A percentile compares a stretch with the other conserved stretches of the same genome.
Evolutionary conservation across 2,329 filamentous ascomycete species (phyloP).

Genomic region (Raffaelea ambrosiae): DNA sequence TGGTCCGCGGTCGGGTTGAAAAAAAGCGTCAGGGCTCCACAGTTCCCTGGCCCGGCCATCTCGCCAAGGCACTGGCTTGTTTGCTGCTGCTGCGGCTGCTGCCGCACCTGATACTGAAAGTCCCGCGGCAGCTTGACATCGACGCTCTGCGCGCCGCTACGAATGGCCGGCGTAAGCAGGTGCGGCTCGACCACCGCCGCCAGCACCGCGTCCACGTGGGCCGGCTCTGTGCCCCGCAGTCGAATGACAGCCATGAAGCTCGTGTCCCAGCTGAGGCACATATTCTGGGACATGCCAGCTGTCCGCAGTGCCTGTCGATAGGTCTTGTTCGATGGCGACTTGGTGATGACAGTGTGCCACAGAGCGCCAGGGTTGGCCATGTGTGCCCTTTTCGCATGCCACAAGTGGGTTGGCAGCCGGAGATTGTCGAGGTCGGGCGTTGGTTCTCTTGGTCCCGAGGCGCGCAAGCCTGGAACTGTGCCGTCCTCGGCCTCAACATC

Average conservation of each 20-base stretch:
- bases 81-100: background rate
- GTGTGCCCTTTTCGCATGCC: slow-evolving; percentile 82
- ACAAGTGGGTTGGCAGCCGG: slow-evolving; percentile 91
- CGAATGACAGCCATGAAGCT: slow-evolving; percentile 88
- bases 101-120: slow-evolving; percentile 9
- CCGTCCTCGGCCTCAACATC: too few relatives aligned
- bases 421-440: slow-evolving; percentile 79
- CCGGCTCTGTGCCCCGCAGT: slow-evolving; percentile 50
- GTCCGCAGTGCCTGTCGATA: slow-evolving; percentile 83
- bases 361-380: slow-evolving; percentile 74
- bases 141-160: slow-evolving; percentile 5
- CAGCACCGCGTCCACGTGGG: slow-evolving; percentile 7
- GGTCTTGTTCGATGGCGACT: slow-evolving; percentile 81
- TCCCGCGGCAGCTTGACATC: slow-evolving; percentile 12
- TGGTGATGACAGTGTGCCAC: slow-evolving; percentile 84
- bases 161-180: slow-evolving; percentile 4
- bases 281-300: slow-evolving; percentile 62
- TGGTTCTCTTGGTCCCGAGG: background rate
- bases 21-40: slow-evolving; percentile 9
- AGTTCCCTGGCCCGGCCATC: slow-evolving; percentile 10
- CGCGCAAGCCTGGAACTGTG: too few relatives aligned
- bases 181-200: slow-evolving; percentile 8
- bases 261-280: slow-evolving; percentile 70
- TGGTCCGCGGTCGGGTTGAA: slow-evolving; percentile 3
- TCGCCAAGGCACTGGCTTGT: background rate